Evolutionary conservation across 768 basidiomycete genomes (phyloP).

Genomic region (Trametes sanguinea): DNA sequence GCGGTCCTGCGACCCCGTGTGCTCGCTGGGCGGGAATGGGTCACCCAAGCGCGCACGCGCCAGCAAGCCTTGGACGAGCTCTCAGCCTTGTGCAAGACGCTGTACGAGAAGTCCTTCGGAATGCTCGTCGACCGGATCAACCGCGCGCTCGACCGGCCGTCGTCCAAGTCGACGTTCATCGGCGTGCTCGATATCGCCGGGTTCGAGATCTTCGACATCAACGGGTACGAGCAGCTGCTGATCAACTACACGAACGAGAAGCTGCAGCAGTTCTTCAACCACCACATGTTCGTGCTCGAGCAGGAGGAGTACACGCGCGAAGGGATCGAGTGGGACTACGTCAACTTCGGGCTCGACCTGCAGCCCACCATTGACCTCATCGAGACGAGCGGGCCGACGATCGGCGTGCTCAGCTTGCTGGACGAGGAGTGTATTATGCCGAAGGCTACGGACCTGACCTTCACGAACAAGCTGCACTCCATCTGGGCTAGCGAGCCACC

Average conservation of each 20-base stretch:
- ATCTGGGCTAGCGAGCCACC: constrained; percentile 63
- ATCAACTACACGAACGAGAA: constrained; percentile 99
- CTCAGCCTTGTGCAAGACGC: constrained; percentile 85
- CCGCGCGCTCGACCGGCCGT: constrained; percentile 88
- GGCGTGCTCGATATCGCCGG: constrained; percentile 99
- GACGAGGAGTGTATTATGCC: constrained; percentile 99
- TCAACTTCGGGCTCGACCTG: constrained; percentile 96
- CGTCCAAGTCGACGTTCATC: constrained; percentile 91
- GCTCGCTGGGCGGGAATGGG: constrained; percentile 96
- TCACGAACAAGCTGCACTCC: constrained; percentile 87
- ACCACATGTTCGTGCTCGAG: constrained; percentile 99
- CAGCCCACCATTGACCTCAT: constrained; percentile 99
- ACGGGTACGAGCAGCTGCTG: constrained; percentile 95
- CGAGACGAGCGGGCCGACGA: constrained; percentile 67
- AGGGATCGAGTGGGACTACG: constrained; percentile 96
- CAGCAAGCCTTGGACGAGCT: constrained; percentile 95
- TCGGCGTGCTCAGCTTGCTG: constrained; percentile 89
- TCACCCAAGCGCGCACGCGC: constrained; percentile 86
- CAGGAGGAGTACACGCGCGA: constrained; percentile 98
- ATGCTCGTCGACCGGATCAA: constrained; percentile 94
- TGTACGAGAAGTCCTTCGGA: constrained; percentile 97
- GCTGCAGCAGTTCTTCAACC: constrained; percentile 97
- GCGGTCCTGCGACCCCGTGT: constrained; percentile 88
- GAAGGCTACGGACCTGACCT: constrained; percentile 93
- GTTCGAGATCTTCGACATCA: constrained; percentile 95